Evolutionary conservation across 805 yeast genomes (phyloP).

Genomic region (Helenozyma rhizophorensis): DNA sequence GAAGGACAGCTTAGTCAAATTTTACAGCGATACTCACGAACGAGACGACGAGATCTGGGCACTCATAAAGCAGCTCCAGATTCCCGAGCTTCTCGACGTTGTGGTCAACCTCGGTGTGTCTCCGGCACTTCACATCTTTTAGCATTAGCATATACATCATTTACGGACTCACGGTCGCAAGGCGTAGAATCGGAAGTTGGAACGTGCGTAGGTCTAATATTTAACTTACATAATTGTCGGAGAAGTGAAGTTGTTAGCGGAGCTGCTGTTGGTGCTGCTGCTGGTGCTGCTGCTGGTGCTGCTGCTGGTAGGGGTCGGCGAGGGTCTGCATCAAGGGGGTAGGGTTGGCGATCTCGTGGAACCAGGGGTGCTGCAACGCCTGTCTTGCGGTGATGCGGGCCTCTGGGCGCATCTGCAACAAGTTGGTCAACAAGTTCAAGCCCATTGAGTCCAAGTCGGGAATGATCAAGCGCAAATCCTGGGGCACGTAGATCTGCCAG

Average conservation of each 20-base stretch:
- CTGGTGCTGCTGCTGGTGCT: conserved; percentile 15
- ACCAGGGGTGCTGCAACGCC: conserved; percentile 73
- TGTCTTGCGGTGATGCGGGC: conserved; percentile 57
- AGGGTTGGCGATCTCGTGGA: conserved; percentile 60
- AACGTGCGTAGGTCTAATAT: conserved; percentile 2
- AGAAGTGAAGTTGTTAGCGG: no score
- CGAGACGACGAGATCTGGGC: conserved; percentile 9
- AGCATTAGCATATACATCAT: conserved; percentile 1
- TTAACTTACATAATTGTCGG: no score
- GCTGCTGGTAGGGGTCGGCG: conserved; percentile 29
- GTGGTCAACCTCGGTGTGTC: conserved; percentile 12
- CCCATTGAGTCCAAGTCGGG: conserved; percentile 71
- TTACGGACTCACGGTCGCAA: no score
- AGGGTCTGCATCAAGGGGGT: conserved; percentile 29
- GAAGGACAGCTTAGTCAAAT: conserved; percentile 1
- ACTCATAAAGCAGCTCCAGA: conserved; percentile 8
- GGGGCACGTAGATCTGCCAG: conserved; percentile 84
- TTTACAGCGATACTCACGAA: conserved; percentile 2
- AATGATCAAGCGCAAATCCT: conserved; percentile 68
- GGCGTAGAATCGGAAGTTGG: no score
- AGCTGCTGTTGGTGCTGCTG: conserved; percentile 14
- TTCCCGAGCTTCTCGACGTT: conserved; percentile 13
- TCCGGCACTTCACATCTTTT: conserved; percentile 8
- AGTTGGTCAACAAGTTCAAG: conserved; percentile 56
- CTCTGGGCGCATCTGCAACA: conserved; percentile 60